Base-by-base conservation (phyloP, 2,329 filamentous ascomycete genomes). In the Talaromyces marneffei region DNA sequence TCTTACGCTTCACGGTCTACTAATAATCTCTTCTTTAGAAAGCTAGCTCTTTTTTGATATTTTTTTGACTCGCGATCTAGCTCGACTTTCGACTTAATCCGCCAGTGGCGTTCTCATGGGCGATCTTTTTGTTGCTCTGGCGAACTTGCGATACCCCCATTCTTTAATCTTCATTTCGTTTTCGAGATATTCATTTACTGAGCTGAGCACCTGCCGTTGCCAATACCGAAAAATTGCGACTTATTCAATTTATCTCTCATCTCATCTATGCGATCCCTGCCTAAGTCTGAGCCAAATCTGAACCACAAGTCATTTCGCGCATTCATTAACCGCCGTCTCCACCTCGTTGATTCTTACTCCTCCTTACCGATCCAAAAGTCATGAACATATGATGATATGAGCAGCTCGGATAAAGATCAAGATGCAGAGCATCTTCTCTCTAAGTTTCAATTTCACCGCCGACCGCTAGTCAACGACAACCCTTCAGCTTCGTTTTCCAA, bases 381-480 rank as follows among this genome's bases (percentile, higher is more conserved):
- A 40, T 55, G 52, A 40, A 27, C 7, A 18, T 10, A 40, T 12
- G 52, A 37, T 29, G 35, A 59, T 39, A 62, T 62, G 60, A 33
- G 48, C 42, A 59, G 60, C 44, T 65, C 67, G 14, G 69, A 71
- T 8, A 66, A 68, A 25, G 62, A 64, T 3, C 55, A 61, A 27
- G 65, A 66, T 56, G 68, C 68, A 42, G 65, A 66, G 58, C 55
- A 64, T 9, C 52, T 73, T 16, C 67, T 73, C 18, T 66, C 67
- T 9, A 66, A 66, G 35, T 73, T 73, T 53, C 65, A 68, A 60
- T 62, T 60, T 53, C 55, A 57, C 23, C 25, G 6, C 1, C 33
- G 25, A 2, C 27, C 33, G n/a, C 16, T 16, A 5, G 20, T 7
- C 7, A 48, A 40, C 14, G 18, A n/a, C n/a, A 18, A 44, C 8